A percentile compares a stretch with the other conserved stretches of the same genome.
Evolutionary conservation across 2,329 filamentous ascomycete genomes (phyloP).

Genomic region (Grosmannia penicillata): DNA sequence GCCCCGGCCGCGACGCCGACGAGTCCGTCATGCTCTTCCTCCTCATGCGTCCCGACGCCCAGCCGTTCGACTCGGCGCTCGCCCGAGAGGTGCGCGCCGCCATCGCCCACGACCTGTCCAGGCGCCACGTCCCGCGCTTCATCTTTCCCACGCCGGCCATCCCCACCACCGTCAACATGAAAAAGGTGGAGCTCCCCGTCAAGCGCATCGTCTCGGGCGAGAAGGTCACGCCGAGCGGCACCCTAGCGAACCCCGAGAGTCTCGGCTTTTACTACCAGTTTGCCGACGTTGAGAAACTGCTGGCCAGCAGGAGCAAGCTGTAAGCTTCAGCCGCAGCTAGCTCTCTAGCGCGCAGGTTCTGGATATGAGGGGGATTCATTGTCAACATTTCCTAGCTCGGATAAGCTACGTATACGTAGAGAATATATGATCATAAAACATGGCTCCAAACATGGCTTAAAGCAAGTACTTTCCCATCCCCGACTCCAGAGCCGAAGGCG

Average conservation of each 20-base stretch:
- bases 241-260: conserved; percentile 60
- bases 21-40: conserved; percentile 42
- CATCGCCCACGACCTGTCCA: conserved; percentile 52
- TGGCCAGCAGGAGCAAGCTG: too few species aligned
- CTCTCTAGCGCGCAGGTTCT: too few species aligned
- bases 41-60: conserved; percentile 38
- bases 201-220: conserved; percentile 73
- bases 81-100: conserved; percentile 45
- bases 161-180: conserved; percentile 71
- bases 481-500: too few species aligned
- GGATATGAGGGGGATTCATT: too few species aligned
- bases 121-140: conserved; percentile 63
- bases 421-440: neutral
- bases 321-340: too few species aligned
- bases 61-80: conserved; percentile 36
- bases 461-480: too few species aligned
- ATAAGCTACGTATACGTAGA: too few species aligned
- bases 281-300: conserved; percentile 51
- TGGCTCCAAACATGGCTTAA: neutral
- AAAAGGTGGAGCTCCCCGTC: conserved; percentile 73
- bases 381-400: too few species aligned
- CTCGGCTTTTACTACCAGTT: conserved; percentile 70
- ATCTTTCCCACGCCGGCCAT: conserved; percentile 72
- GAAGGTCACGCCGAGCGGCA: conserved; percentile 60
- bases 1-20: conserved; percentile 35